Evolutionary conservation across 2,329 filamentous ascomycete species (phyloP).

Genomic region (Dendryphion nanum): DNA sequence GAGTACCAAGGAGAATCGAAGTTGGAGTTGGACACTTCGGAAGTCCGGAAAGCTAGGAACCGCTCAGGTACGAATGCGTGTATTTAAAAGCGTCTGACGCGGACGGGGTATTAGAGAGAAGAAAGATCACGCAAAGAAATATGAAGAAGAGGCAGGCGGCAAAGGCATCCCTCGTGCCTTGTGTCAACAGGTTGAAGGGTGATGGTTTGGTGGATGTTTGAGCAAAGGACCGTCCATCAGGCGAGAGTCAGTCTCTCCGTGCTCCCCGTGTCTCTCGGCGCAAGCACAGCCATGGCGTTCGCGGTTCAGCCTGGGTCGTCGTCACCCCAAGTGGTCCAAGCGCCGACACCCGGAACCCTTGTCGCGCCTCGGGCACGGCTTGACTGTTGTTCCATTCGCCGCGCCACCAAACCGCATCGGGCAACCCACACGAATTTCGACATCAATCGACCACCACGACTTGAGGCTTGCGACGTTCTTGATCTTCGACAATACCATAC

Average conservation of each 20-base stretch:
- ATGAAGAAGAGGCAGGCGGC: not conserved
- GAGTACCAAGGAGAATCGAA: too few species aligned
- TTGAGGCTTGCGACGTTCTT: not conserved
- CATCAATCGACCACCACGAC: not conserved
- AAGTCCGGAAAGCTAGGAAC: not conserved
- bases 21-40: too few species aligned
- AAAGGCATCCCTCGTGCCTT: not conserved
- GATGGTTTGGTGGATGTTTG: not conserved
- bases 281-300: not conserved
- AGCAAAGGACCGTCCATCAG: too few species aligned
- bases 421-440: constrained; percentile 27
- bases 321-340: not conserved
- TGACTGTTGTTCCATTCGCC: not conserved
- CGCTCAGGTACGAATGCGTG: too few species aligned
- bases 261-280: not conserved
- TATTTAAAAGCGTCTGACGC: too few species aligned
- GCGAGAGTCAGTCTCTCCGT: not conserved
- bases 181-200: not conserved
- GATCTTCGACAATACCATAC: constrained; percentile 12
- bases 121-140: not conserved
- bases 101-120: too few species aligned
- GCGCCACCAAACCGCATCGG: constrained; percentile 21
- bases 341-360: not conserved
- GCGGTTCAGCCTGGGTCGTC: not conserved
- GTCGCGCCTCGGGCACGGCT: not conserved